A percentile compares a stretch with the other conserved stretches of the same genome.
Conservation (phyloP, 169 alveolate species). For the Cryptosporidium sp. region DNA sequence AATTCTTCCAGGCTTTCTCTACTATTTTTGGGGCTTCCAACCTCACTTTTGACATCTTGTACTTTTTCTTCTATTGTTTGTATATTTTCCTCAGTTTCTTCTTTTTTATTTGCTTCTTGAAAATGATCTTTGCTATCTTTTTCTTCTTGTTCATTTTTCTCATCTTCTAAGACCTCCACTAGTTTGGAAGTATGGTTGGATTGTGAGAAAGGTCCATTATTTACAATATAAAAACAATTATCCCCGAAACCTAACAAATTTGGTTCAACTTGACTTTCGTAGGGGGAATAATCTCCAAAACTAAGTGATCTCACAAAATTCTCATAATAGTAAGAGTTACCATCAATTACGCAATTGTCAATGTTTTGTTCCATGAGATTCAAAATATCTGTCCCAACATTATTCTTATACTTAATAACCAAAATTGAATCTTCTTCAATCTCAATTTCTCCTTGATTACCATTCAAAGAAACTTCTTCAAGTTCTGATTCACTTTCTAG, state of each 20-base stretch:
- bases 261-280: neutral
- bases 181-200: neutral
- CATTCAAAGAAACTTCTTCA: neutral
- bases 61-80: neutral
- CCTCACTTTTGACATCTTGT: neutral
- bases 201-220: neutral
- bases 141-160: neutral
- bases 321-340: constrained; percentile 49
- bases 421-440: constrained; percentile 54
- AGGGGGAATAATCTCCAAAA: neutral
- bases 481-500: constrained; percentile 12
- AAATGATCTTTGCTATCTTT: neutral
- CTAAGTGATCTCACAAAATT: constrained; percentile 31
- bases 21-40: neutral
- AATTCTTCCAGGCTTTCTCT: constrained; percentile 8
- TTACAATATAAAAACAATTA: neutral
- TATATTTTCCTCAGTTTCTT: neutral
- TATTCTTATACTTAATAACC: constrained; percentile 37
- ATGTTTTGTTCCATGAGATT: constrained; percentile 39
- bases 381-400: constrained; percentile 14
- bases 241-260: neutral
- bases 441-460: constrained; percentile 47
- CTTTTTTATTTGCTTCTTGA: neutral
- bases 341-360: constrained; percentile 51
- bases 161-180: neutral